Base-by-base conservation (phyloP, 768 basidiomycete genomes). In the Phallus indusiatus region DNA sequence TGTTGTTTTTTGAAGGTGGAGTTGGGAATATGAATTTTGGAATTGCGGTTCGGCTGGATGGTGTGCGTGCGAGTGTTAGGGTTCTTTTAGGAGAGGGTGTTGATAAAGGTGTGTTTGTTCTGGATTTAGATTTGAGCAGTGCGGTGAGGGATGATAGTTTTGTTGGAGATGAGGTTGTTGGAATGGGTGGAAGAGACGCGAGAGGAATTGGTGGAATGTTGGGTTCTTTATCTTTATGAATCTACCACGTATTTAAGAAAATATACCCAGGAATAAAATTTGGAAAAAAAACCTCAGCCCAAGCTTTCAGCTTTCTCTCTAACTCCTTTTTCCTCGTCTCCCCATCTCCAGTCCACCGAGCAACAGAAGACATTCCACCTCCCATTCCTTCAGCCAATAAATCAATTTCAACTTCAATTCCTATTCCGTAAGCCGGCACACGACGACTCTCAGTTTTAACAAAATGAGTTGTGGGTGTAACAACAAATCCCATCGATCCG, bases 321-420 rank as follows among this genome's bases (percentile, higher is more conserved):
- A 91, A 78, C 55, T 80, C 73, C 56, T 75, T 71, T 56, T 83
- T 80, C 56, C 90, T 81, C 35, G 71, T 72, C 56, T 88, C 86
- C 37, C 79, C 72, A 48, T 76, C 82, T 28, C 86, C 81, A 2
- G 90, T 90, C 90, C 90, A 93, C 58, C 88, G 81, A 55, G 90
- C 90, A 48, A 93, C 87, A 28, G 90, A 87, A 37, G 88, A 88
- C 86, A 92, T 91, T n/a, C 90, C 88, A 49, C 80, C 82, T 20
- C 75, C 75, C 84, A 88, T 84, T 64, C 80, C 83, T 71, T 87
- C 88, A 71, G 89, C 87, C 57, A 90, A 80, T 7, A 28, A 42
- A 65, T 90, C 83, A 75, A 89, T 85, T 64, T 91, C 88, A 22
- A 91, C 88, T 71, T 92, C 88, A 53, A 93, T 88, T 1, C 90